Conservation (phyloP, 495 filamentous ascomycete species). For the Penicillium antarcticum region DNA sequence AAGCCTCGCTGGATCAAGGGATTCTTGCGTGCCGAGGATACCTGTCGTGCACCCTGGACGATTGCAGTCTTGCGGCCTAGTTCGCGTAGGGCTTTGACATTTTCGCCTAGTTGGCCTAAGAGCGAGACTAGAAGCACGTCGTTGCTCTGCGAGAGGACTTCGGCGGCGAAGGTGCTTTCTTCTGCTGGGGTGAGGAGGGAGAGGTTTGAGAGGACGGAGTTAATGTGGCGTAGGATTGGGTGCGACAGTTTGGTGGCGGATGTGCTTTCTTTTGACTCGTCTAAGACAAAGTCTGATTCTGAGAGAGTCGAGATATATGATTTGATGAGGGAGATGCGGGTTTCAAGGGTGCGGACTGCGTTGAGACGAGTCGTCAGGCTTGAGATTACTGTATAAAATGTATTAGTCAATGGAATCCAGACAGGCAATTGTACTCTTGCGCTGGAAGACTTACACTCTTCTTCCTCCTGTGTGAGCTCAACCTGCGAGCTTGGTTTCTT, state of each 20-base stretch:
- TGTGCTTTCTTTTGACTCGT: constrained; percentile 28
- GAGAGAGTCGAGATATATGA: constrained; percentile 74
- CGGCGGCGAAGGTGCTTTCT: constrained; percentile 58
- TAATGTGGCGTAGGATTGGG: constrained; percentile 55
- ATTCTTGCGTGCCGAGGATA: constrained; percentile 19
- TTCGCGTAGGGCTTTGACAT: constrained; percentile 61
- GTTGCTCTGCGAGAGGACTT: constrained; percentile 65
- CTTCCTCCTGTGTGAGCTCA: constrained; percentile 69
- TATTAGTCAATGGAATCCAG: constrained; percentile 12
- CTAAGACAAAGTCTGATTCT: constrained; percentile 44
- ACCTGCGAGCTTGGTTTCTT: constrained; percentile 34
- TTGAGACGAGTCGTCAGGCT: constrained; percentile 83
- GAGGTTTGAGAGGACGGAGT: constrained; percentile 51
- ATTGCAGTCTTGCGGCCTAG: constrained; percentile 69
- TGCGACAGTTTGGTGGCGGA: constrained; percentile 31
- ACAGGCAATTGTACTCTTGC: background rate
- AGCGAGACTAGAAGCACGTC: constrained; percentile 74
- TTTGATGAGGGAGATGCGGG: constrained; percentile 76
- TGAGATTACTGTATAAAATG: constrained; percentile 50
- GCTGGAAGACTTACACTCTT: constrained; percentile 55
- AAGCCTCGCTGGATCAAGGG: constrained; percentile 19
- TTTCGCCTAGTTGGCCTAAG: constrained; percentile 64
- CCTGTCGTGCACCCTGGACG: constrained; percentile 50
- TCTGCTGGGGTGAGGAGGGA: constrained; percentile 48
- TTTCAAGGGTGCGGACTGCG: constrained; percentile 86